Evolutionary conservation across 208 protist species (phyloP).

Genomic region (Leishmania lainsoni): DNA sequence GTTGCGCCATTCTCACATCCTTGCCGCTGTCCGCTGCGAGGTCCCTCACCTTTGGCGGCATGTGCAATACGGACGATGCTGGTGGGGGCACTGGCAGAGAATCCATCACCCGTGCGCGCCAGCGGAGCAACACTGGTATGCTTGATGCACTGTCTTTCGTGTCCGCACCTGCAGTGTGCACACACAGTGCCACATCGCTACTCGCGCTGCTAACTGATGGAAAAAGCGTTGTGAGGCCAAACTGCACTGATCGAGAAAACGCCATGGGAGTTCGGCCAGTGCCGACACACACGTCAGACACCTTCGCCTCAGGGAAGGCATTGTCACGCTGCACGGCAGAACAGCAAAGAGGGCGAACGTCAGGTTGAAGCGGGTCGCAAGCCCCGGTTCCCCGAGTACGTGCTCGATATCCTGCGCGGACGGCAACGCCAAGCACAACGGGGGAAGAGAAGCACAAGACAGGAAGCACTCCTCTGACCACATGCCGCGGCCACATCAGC

Average conservation of each 20-base stretch:
- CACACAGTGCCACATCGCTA: neutral
- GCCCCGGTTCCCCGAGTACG: slow-evolving; percentile 17
- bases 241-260: slow-evolving; percentile 10
- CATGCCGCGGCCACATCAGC: neutral
- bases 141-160: neutral
- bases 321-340: neutral
- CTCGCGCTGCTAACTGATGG: neutral
- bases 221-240: slow-evolving; percentile 6
- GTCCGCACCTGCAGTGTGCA: neutral
- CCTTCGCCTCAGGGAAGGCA: neutral
- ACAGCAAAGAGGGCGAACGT: slow-evolving; percentile 11
- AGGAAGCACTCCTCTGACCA: neutral
- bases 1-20: neutral
- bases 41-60: neutral
- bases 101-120: slow-evolving; percentile 20
- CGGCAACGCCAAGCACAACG: slow-evolving; percentile 27
- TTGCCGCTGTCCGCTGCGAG: neutral
- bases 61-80: neutral
- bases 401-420: slow-evolving; percentile 14
- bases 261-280: slow-evolving; percentile 10
- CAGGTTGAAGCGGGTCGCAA: slow-evolving; percentile 12
- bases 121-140: slow-evolving; percentile 6
- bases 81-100: slow-evolving; percentile 5
- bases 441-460: neutral
- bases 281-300: slow-evolving; percentile 12